A percentile compares a stretch with the other conserved stretches of the same genome.
Conservation (phyloP, 73 alveolate species). For the Symbiodinium natans region DNA sequence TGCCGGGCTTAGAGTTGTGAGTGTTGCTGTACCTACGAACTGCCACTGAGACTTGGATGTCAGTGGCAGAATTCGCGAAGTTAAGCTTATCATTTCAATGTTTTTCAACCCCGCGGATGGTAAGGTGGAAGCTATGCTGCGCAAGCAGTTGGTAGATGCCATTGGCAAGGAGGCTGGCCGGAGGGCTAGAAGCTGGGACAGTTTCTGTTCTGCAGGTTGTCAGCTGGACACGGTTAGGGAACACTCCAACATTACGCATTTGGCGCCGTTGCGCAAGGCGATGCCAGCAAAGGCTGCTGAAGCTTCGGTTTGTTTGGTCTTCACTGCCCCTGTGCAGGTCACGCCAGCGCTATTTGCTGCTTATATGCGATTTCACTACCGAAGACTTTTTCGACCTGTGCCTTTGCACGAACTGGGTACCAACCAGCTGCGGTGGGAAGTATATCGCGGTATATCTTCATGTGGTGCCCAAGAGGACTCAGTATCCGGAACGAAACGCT, state of each 20-base stretch:
- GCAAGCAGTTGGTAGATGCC: slow-evolving; percentile 55
- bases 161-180: slow-evolving; percentile 54
- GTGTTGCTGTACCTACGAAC: too few species aligned
- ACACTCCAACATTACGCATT: too few species aligned
- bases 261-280: too few species aligned
- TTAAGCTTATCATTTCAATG: neutral
- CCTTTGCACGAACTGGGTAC: neutral
- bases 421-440: too few species aligned
- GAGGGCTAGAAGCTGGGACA: neutral
- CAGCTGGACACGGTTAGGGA: too few species aligned
- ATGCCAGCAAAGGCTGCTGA: too few species aligned
- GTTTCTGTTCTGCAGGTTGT: too few species aligned
- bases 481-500: neutral
- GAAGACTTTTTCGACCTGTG: slow-evolving; percentile 43
- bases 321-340: slow-evolving; percentile 13
- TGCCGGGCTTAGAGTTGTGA: neutral
- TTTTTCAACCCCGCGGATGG: too few species aligned
- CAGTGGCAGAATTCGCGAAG: neutral
- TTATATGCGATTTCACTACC: slow-evolving; percentile 83
- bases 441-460: neutral
- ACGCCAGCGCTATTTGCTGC: slow-evolving; percentile 22
- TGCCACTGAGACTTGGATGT: neutral
- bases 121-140: slow-evolving; percentile 57
- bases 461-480: neutral
- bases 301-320: neutral